Percentiles rank a stretch among this genome's conserved stretches.
phyloP scores from a whole-genome alignment of 2,329 filamentous ascomycete genomes.

The Arachnopeziza araneosa region DNA sequence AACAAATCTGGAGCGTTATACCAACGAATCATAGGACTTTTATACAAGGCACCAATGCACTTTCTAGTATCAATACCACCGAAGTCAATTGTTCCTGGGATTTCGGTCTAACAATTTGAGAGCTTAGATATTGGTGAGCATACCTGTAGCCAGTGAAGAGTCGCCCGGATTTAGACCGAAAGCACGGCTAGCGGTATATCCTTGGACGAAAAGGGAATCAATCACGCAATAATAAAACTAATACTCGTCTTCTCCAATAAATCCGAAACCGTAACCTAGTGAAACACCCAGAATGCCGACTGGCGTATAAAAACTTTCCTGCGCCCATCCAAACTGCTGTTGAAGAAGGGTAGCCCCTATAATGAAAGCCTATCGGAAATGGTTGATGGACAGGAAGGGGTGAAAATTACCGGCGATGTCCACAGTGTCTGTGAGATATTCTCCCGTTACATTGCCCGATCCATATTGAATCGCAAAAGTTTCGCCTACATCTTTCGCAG shows the following conservation, averaged over 20 bases:
- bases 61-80: constrained; percentile 13
- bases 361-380: neutral
- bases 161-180: constrained; percentile 11
- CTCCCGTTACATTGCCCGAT: constrained; percentile 2
- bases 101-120: neutral
- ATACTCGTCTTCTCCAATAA: neutral
- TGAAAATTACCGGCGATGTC: neutral
- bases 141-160: constrained; percentile 1
- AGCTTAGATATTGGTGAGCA: neutral
- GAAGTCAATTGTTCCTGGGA: constrained; percentile 11
- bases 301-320: neutral
- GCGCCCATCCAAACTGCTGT: neutral
- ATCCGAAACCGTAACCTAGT: neutral
- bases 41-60: constrained; percentile 9
- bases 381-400: neutral
- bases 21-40: constrained; percentile 14
- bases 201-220: constrained; percentile 7
- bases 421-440: neutral
- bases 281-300: neutral
- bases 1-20: constrained; percentile 8
- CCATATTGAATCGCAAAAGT: constrained; percentile 3
- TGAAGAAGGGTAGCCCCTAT: neutral
- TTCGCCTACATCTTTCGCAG: neutral
- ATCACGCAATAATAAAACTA: neutral
- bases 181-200: constrained; percentile 10